Evolutionary conservation across 495 filamentous ascomycete species (phyloP).

Genomic region (Neurospora cerealis): DNA sequence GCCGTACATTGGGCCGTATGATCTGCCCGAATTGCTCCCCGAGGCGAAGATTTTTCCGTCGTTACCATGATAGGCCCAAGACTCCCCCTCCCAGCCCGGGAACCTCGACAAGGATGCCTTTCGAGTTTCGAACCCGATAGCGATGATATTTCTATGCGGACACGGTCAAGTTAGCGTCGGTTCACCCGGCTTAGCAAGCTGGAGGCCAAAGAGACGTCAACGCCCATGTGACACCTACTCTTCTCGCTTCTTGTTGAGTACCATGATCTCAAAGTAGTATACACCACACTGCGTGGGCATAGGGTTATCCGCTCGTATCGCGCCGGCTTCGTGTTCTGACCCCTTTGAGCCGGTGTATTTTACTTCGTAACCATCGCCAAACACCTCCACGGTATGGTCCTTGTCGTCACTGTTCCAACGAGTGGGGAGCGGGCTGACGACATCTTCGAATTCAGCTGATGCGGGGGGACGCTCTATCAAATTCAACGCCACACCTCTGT

Average conservation of each 20-base stretch:
- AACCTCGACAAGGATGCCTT: conserved; percentile 70
- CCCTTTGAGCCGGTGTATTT: conserved; percentile 46
- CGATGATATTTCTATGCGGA: conserved; percentile 56
- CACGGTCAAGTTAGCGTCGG: conserved; percentile 11
- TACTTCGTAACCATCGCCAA: conserved; percentile 66
- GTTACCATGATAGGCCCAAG: conserved; percentile 96
- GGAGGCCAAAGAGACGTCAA: neutral
- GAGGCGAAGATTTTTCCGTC: conserved; percentile 82
- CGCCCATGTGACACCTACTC: conserved; percentile 50
- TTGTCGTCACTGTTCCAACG: conserved; percentile 78
- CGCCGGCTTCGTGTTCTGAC: conserved; percentile 67
- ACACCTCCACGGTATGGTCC: conserved; percentile 59
- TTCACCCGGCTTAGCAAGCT: neutral
- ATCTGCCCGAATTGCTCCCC: conserved; percentile 55
- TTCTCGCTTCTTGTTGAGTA: conserved; percentile 75
- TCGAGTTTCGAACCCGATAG: conserved; percentile 73
- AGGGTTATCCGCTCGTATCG: conserved; percentile 74
- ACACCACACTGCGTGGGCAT: conserved; percentile 92
- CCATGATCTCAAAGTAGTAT: conserved; percentile 93
- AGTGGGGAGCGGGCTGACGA: conserved; percentile 59
- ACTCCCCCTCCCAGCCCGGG: conserved; percentile 91
- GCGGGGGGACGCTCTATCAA: neutral
- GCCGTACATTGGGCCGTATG: conserved; percentile 63
- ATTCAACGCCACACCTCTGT: conserved; percentile 39
- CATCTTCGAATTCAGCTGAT: conserved; percentile 29